A percentile compares a stretch with the other conserved stretches of the same genome.
phyloP scores from a whole-genome alignment of 805 yeast species.

The Candida jianshihensis region DNA sequence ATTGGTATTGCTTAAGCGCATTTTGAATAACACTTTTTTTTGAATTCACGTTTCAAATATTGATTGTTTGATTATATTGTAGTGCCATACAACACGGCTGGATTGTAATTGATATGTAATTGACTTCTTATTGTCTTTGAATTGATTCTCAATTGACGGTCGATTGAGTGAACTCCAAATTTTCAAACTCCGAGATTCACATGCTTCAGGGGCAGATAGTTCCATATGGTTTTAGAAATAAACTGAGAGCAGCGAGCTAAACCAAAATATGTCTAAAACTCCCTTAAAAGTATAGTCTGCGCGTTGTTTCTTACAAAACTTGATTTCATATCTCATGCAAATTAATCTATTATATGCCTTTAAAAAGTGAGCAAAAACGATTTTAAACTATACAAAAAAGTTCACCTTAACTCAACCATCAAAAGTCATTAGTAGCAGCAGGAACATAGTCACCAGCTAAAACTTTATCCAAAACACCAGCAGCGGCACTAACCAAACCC shows the following conservation, averaged over 20 bases:
- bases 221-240: no score
- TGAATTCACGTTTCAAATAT: not conserved
- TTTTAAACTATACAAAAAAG: not conserved
- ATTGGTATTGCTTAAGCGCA: slow-evolving; percentile 46
- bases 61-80: not conserved
- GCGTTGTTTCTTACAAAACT: no score
- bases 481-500: slow-evolving; percentile 91
- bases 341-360: not conserved
- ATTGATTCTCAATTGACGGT: no score
- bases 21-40: not conserved
- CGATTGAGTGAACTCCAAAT: no score
- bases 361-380: not conserved
- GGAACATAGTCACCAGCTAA: slow-evolving; percentile 31
- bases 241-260: no score
- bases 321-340: not conserved
- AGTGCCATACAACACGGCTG: no score
- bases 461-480: slow-evolving; percentile 71
- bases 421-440: slow-evolving; percentile 24
- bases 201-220: no score
- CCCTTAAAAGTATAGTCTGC: no score
- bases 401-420: slow-evolving; percentile 1
- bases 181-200: no score
- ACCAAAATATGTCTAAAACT: no score
- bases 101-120: not conserved
- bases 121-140: not conserved